Evolutionary conservation across 2,329 filamentous ascomycete species (phyloP).

Genomic region (Penicillium freii): DNA sequence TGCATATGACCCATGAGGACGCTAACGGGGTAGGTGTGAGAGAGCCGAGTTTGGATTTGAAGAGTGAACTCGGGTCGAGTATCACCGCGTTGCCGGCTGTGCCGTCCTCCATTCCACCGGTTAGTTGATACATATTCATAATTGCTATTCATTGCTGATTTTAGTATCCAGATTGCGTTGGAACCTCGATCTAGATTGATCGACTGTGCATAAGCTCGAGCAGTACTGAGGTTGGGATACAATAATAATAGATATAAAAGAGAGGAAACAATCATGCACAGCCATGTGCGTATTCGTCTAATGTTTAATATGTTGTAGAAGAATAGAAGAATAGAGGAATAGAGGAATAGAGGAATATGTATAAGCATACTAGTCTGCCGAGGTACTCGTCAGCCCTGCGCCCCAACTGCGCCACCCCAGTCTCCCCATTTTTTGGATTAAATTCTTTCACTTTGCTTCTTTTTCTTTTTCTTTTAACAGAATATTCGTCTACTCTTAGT

Average conservation of each 20-base stretch:
- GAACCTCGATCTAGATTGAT: constrained; percentile 6
- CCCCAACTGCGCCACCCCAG: background rate
- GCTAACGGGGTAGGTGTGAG: background rate
- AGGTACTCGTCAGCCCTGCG: background rate
- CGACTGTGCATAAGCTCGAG: background rate
- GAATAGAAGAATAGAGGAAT: background rate
- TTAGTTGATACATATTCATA: background rate
- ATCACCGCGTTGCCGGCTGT: constrained; percentile 9
- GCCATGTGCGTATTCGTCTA: background rate
- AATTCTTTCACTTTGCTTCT: background rate
- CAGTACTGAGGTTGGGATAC: background rate
- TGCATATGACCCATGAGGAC: constrained; percentile 27
- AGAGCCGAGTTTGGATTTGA: constrained; percentile 7
- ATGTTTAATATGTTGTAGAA: no score
- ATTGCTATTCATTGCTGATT: background rate
- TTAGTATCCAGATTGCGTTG: background rate
- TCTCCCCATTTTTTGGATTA: background rate
- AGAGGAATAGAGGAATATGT: no score
- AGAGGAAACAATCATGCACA: background rate
- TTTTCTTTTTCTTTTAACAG: background rate
- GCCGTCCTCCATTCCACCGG: constrained; percentile 2
- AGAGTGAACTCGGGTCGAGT: constrained; percentile 2
- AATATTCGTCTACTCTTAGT: background rate
- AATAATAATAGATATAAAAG: background rate
- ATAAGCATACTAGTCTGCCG: no score